phyloP scores from a whole-genome alignment of 148 eudicot genomes.

The Rhododendron henanense region DNA sequence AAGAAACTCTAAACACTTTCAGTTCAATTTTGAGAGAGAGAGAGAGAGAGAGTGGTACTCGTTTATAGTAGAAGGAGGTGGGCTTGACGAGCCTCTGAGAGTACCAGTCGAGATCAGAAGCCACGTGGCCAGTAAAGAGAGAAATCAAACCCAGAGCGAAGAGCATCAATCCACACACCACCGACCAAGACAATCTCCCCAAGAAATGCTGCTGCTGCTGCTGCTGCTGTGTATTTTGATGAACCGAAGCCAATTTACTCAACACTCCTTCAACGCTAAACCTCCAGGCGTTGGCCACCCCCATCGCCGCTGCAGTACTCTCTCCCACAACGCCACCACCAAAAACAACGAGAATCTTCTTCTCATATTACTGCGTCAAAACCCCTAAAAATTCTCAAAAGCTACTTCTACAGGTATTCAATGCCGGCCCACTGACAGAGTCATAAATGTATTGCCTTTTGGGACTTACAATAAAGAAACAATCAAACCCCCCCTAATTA shows the following conservation, averaged over 20 bases:
- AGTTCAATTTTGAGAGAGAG: background rate
- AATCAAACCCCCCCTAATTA: background rate
- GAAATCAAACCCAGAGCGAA: conserved; percentile 87
- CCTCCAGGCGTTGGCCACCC: conserved; percentile 40
- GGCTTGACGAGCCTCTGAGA: conserved; percentile 69
- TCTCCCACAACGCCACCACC: background rate
- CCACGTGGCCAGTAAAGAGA: conserved; percentile 84
- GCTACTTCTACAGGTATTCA: background rate
- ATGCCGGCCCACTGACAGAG: conserved; percentile 2
- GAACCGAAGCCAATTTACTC: conserved; percentile 10
- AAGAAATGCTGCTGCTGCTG: conserved; percentile 28
- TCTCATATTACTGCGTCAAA: conserved; percentile 18
- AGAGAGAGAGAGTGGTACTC: conserved; percentile 30
- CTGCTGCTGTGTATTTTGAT: conserved; percentile 24
- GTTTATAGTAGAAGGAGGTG: conserved; percentile 41
- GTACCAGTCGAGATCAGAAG: conserved; percentile 91
- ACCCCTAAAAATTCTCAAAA: background rate
- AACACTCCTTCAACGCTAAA: conserved; percentile 5
- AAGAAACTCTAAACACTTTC: background rate
- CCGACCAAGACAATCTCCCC: conserved; percentile 51
- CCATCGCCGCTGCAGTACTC: conserved; percentile 26
- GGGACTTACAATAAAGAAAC: background rate
- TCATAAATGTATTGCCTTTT: conserved; percentile 4
- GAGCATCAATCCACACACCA: conserved; percentile 76
- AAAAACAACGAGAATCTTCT: background rate